Base-by-base conservation (phyloP, 208 protist species). In the Leishmania tarentolae region DNA sequence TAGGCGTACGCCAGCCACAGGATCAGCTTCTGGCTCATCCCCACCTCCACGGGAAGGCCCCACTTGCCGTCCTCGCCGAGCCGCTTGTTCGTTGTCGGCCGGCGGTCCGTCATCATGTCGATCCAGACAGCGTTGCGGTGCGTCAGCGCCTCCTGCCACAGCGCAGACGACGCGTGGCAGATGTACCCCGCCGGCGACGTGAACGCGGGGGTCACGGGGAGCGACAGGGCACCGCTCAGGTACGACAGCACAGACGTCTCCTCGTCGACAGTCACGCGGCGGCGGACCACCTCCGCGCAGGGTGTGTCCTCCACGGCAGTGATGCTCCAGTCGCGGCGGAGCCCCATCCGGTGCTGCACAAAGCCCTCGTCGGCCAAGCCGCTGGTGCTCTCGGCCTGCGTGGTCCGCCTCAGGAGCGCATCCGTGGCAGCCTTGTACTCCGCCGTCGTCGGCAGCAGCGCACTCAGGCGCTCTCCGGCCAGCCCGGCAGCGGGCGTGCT, bases 1-100 rank as follows among this genome's bases (percentile, higher is more conserved):
- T 91, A 83, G 68, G 84, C 84, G 66, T 89, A 84, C 9, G 83
- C 37, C 69, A 90, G 84, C 87, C 85, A 90, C 44, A 89, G 63
- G 56, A 87, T 79, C 61, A 81, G 75, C 78, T 93, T 93, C 72
- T 86, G 84, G 28, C 78, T 86, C 80, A 90, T 85, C 19, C 76
- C 86, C 3, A 92, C 75, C 70, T 88, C 86, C 50, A 79, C 76
- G n/a, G 82, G 79, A 1, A 84, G 65, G 65, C 87, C 89, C 83
- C 87, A 90, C 24, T 83, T 79, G 0, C 65, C 71, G 6, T 42
- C 59, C 13, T 79, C 82, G 15, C 84, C 83, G 15, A 78, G 79
- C 31, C n/a, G 78, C 53, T 84, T 86, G 17, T 57, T 50, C 13
- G 83, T 85, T 5, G 84, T 86, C 5, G 84, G 65, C 28, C 71